Conservation (phyloP, 2,329 filamentous ascomycete genomes). For the Chrysoporthe cubensis region DNA sequence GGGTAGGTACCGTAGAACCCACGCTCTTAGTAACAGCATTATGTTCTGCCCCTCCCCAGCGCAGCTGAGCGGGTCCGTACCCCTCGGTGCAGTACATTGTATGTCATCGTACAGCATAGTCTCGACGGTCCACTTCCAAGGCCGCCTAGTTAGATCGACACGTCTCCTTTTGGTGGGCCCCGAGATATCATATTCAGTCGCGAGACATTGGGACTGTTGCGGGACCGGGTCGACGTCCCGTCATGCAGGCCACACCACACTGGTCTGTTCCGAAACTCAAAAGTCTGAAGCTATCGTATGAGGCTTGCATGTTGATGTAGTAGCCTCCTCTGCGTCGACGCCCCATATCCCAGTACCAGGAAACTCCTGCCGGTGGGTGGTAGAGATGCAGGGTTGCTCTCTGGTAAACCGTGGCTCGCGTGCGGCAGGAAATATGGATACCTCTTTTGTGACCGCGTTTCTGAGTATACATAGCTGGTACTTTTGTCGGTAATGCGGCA, state of each 20-base stretch:
- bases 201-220: background rate
- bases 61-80: background rate
- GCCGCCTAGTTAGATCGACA: background rate
- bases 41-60: background rate
- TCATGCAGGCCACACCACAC: background rate
- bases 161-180: background rate
- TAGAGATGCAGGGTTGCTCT: background rate
- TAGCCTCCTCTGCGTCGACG: background rate
- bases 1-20: background rate
- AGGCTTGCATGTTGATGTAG: background rate
- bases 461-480: background rate
- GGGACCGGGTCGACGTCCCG: background rate
- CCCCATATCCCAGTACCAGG: background rate
- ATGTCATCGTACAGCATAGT: background rate
- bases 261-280: background rate
- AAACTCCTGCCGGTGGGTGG: background rate
- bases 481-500: background rate
- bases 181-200: background rate
- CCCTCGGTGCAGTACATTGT: background rate
- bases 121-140: background rate
- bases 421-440: background rate
- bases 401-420: background rate
- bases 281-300: background rate
- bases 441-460: background rate
- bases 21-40: background rate